Evolutionary conservation across 139 green algal genomes (phyloP), one percentile per base, ranked within the genome.

Genomic region (Coelastrella sp.): DNA sequence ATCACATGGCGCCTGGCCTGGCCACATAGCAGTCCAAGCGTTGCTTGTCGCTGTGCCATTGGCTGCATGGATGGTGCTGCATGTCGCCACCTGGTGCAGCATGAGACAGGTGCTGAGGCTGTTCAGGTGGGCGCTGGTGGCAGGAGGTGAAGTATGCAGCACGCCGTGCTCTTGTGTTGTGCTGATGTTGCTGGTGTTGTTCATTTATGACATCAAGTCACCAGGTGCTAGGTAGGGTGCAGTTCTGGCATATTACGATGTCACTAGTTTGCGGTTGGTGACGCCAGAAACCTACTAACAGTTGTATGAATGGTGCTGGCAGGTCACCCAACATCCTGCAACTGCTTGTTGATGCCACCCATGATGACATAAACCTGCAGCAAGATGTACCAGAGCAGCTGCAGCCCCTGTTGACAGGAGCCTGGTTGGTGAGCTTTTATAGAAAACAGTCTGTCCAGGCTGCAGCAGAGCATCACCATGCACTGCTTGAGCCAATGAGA

Each of bases 351-450:
- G 82, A 66, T 58, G 25, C 63, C 78, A 61, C n/a, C 17, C 25
- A 76, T 78, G 63, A 24, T 70, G 73, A 8, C 25, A 57, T 57
- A 4, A n/a, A 60, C 61, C 56, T 60, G 17, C 15, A 88, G 8
- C 82, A 65, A 9, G 59, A 78, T 49, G 74, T 70, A 6, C 86
- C 86, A n/a, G 86, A 90, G 59, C 74, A 87, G 78, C 87, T 91
- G 61, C 78, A 91, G 65, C 87, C 87, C 7, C 35, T 91, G 87
- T 27, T 91, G 78, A 24, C 87, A 57, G 87, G 87, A 15, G 61
- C 87, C 19, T 91, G 87, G 87, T 78, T 91, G 87, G 87, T 91
- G 63, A 80, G 87, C 19, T 24, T n/a, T n/a, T n/a, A n/a, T n/a
- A n/a, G n/a, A n/a, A n/a, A n/a, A n/a, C n/a, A 68, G 11, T 17